Percentiles rank a stretch among this genome's conserved stretches.
phyloP scores from a whole-genome alignment of 192 early-diverging fungal species.

The Glomus cerebriforme region DNA sequence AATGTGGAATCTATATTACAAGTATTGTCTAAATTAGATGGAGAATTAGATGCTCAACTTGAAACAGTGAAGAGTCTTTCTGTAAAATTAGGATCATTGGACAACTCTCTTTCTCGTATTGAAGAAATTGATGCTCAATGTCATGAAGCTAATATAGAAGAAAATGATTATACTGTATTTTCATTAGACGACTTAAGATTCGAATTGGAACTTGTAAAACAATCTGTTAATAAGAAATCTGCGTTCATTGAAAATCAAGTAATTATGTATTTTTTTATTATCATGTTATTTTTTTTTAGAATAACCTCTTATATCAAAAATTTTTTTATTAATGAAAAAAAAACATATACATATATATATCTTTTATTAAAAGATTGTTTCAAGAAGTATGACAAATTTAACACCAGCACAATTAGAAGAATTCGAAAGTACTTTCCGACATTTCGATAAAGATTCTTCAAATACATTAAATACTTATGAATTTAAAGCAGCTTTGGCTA shows the following conservation, averaged over 20 bases:
- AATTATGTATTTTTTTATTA: not conserved
- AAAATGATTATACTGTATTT: conserved; percentile 92
- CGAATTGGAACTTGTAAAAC: conserved; percentile 78
- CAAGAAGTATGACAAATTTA: conserved; percentile 89
- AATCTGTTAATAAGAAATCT: conserved; percentile 76
- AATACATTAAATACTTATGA: conserved; percentile 78
- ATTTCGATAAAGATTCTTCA: conserved; percentile 86
- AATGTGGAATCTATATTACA: conserved; percentile 71
- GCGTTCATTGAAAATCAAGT: conserved; percentile 95
- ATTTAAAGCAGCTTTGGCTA: conserved; percentile 85
- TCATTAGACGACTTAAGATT: conserved; percentile 88
- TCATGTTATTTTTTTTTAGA: conserved; percentile 4
- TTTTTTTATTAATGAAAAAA: not conserved
- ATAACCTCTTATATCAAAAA: not conserved
- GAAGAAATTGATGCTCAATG: conserved; percentile 69
- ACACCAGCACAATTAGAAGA: conserved; percentile 92
- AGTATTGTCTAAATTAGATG: conserved; percentile 68
- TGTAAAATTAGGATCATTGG: conserved; percentile 53
- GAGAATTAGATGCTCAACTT: conserved; percentile 77
- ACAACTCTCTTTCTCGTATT: conserved; percentile 55
- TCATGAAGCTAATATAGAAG: conserved; percentile 84
- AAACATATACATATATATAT: not conserved
- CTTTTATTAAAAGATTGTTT: conserved; percentile 62
- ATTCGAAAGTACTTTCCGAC: conserved; percentile 86
- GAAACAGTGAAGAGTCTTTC: conserved; percentile 63